Percentiles rank a stretch among this genome's conserved stretches.
phyloP scores from a whole-genome alignment of 2,329 filamentous ascomycete species.

The Endothia cerciana region DNA sequence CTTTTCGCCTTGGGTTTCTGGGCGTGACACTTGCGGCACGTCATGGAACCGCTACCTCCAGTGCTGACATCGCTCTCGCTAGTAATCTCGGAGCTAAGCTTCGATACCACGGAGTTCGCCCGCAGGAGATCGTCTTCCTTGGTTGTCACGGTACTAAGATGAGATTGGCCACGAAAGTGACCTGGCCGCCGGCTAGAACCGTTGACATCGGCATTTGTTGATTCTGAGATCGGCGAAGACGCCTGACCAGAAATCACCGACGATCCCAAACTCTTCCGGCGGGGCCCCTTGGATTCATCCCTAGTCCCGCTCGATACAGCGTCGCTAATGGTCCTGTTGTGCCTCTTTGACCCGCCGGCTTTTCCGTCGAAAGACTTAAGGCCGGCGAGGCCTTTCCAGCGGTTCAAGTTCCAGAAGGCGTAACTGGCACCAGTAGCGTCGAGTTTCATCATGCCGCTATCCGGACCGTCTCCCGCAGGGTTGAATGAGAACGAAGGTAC shows the following conservation, averaged over 20 bases:
- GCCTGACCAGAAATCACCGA: constrained; percentile 15
- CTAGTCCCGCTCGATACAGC: constrained; percentile 9
- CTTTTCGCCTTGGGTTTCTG: constrained; percentile 63
- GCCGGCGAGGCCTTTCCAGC: constrained; percentile 53
- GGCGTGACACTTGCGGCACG: constrained; percentile 62
- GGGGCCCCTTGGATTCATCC: not conserved
- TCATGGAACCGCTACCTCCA: constrained; percentile 51
- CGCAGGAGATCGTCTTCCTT: constrained; percentile 34
- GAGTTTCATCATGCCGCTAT: constrained; percentile 42
- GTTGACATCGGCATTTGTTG: constrained; percentile 23
- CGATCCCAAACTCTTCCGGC: constrained; percentile 22
- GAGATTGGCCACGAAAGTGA: constrained; percentile 19
- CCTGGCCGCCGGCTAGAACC: constrained; percentile 25
- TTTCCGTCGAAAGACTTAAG: constrained; percentile 36
- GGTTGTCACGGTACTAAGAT: constrained; percentile 28
- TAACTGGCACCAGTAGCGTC: constrained; percentile 47
- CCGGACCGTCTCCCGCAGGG: constrained; percentile 43
- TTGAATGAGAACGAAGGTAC: constrained; percentile 60
- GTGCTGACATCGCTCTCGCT: constrained; percentile 41
- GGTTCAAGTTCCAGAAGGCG: constrained; percentile 61
- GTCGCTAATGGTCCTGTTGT: constrained; percentile 25
- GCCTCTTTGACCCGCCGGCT: constrained; percentile 14
- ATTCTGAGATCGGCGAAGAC: constrained; percentile 28
- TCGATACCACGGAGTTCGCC: constrained; percentile 53
- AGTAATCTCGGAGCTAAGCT: constrained; percentile 60